phyloP scores from a whole-genome alignment of 768 basidiomycete species.

The Cystofilobasidium macerans region DNA sequence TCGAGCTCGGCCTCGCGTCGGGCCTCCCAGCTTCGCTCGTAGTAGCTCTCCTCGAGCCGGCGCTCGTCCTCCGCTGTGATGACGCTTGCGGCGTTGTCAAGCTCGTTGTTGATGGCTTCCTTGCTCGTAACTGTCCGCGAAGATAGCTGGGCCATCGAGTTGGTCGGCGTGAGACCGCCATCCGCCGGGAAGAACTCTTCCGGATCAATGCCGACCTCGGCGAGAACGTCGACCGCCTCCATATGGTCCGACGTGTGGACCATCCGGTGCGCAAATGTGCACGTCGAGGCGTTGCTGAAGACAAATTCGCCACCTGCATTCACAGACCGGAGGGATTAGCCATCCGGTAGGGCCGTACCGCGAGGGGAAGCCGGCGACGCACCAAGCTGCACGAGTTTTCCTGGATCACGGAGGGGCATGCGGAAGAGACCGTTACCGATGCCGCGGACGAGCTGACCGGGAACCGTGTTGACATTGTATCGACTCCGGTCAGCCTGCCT shows the following conservation, averaged over 20 bases:
- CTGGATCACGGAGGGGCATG: slow-evolving; percentile 35
- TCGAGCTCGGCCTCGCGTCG: slow-evolving; percentile 20
- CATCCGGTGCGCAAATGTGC: slow-evolving; percentile 39
- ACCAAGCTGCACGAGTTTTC: slow-evolving; percentile 37
- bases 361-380: not conserved
- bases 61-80: not conserved
- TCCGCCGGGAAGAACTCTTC: slow-evolving; percentile 9
- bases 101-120: not conserved
- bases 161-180: not conserved
- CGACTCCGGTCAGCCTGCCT: slow-evolving; percentile 32
- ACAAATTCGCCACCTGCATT: slow-evolving; percentile 34
- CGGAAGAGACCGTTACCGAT: slow-evolving; percentile 34
- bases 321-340: too few species aligned
- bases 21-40: slow-evolving; percentile 18
- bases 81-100: not conserved
- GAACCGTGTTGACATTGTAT: slow-evolving; percentile 34
- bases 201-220: slow-evolving; percentile 31
- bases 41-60: not conserved
- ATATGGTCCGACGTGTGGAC: slow-evolving; percentile 37
- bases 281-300: slow-evolving; percentile 33
- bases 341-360: too few species aligned
- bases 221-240: slow-evolving; percentile 38
- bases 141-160: not conserved
- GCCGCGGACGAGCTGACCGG: slow-evolving; percentile 33
- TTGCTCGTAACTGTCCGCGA: not conserved